Evolutionary conservation across 345 rosid species (phyloP).

Genomic region (Bruguiera gymnorhiza): DNA sequence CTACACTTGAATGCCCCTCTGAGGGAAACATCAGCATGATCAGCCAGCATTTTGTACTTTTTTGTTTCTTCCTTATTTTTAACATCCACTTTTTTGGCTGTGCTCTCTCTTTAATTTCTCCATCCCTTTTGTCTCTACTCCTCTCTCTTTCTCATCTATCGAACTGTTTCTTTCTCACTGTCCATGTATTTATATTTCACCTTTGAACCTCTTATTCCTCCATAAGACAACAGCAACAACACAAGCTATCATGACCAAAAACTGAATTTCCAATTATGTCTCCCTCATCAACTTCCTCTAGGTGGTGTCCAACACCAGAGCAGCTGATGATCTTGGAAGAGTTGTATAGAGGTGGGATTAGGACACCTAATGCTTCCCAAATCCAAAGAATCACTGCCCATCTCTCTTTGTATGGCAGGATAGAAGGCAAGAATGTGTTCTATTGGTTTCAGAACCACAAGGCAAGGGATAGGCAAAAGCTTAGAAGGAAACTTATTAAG

Average conservation of each 20-base stretch:
- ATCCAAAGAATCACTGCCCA: slow-evolving; percentile 85
- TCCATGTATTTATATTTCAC: background rate
- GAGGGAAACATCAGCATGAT: slow-evolving; percentile 50
- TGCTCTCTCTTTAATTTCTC: slow-evolving; percentile 18
- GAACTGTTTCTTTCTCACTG: background rate
- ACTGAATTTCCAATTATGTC: slow-evolving; percentile 34
- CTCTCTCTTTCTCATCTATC: background rate
- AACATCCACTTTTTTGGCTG: slow-evolving; percentile 13
- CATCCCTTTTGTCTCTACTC: slow-evolving; percentile 8
- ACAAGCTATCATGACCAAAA: background rate
- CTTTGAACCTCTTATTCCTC: background rate
- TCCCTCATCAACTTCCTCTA: slow-evolving; percentile 60
- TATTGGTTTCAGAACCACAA: slow-evolving; percentile 99
- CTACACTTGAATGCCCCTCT: slow-evolving; percentile 43
- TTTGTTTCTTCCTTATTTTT: slow-evolving; percentile 19
- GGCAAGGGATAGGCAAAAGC: slow-evolving; percentile 86
- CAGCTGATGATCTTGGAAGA: slow-evolving; percentile 90
- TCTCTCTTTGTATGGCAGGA: slow-evolving; percentile 65
- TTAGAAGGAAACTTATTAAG: slow-evolving; percentile 66
- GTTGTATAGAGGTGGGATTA: slow-evolving; percentile 71
- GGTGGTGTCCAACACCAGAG: slow-evolving; percentile 98
- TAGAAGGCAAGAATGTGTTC: slow-evolving; percentile 92
- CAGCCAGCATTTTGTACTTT: slow-evolving; percentile 24
- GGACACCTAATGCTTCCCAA: slow-evolving; percentile 81
- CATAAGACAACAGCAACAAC: background rate